phyloP scores from a whole-genome alignment of 352 stramenopile species.

The Elongisporangium prolatum region DNA sequence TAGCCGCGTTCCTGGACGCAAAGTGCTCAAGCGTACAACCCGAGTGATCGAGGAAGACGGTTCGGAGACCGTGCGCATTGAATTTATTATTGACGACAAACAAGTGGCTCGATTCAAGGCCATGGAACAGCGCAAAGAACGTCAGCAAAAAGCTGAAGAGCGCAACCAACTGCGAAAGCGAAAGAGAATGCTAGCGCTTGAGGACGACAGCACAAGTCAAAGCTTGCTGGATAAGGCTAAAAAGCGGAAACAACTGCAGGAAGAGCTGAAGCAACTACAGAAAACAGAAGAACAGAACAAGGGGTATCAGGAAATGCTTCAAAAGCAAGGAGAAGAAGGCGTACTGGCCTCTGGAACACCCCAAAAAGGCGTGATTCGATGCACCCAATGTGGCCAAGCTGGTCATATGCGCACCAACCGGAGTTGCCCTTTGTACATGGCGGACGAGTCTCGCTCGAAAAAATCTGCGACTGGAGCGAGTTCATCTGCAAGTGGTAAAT shows the following conservation, averaged over 20 bases:
- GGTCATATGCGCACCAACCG: slow-evolving; percentile 85
- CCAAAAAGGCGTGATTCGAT: slow-evolving; percentile 68
- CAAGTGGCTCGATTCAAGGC: slow-evolving; percentile 65
- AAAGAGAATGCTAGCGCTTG: slow-evolving; percentile 70
- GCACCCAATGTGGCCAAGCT: slow-evolving; percentile 71
- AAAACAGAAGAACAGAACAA: slow-evolving; percentile 82
- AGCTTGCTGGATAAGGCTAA: slow-evolving; percentile 72
- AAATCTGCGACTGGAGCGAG: slow-evolving; percentile 13
- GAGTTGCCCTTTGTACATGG: slow-evolving; percentile 81
- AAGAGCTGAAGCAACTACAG: slow-evolving; percentile 81
- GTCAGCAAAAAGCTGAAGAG: slow-evolving; percentile 63
- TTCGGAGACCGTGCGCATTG: slow-evolving; percentile 66
- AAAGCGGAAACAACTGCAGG: slow-evolving; percentile 76
- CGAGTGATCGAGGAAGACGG: slow-evolving; percentile 79
- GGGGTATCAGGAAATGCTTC: slow-evolving; percentile 78
- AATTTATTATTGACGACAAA: slow-evolving; percentile 78
- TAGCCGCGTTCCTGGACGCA: slow-evolving; percentile 34
- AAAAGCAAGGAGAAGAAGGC: slow-evolving; percentile 61
- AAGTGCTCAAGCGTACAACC: slow-evolving; percentile 72
- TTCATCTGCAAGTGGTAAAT: slow-evolving; percentile 7
- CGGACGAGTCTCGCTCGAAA: slow-evolving; percentile 43
- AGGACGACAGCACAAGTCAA: slow-evolving; percentile 44
- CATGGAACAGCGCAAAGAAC: slow-evolving; percentile 75
- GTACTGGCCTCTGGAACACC: slow-evolving; percentile 20
- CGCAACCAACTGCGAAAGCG: slow-evolving; percentile 72